Percentiles rank a stretch among this genome's conserved stretches.
Evolutionary conservation across 1,284 basidiomycete species (phyloP).

Genomic region (Grifola frondosa): DNA sequence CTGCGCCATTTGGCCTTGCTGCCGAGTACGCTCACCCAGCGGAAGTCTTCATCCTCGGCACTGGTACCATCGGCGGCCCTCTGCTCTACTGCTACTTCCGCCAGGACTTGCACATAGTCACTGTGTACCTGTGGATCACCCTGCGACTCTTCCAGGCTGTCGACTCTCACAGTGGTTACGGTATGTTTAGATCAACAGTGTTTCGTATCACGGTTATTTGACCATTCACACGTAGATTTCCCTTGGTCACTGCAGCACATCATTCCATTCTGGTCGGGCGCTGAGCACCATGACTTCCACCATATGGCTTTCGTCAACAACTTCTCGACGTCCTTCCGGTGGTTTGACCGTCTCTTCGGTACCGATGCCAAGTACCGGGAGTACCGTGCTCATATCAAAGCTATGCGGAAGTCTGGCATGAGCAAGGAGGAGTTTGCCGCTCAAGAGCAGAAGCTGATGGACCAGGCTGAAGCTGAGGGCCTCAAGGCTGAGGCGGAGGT

Average conservation of each 20-base stretch:
- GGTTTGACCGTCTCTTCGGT: conserved; percentile 86
- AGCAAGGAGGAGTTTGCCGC: conserved; percentile 51
- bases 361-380: conserved; percentile 85
- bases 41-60: conserved; percentile 88
- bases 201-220: too few species aligned
- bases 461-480: conserved; percentile 72
- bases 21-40: conserved; percentile 97
- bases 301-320: conserved; percentile 92
- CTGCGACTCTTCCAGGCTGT: conserved; percentile 97
- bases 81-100: conserved; percentile 81
- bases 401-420: conserved; percentile 49
- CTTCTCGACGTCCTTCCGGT: conserved; percentile 90
- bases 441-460: conserved; percentile 59
- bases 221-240: conserved; percentile 62
- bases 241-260: conserved; percentile 97
- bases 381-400: conserved; percentile 63
- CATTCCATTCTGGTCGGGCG: conserved; percentile 97
- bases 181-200: too few species aligned
- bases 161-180: conserved; percentile 96
- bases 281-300: conserved; percentile 98
- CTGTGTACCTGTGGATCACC: conserved; percentile 93
- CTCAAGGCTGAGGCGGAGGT: conserved; percentile 68
- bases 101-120: conserved; percentile 82
- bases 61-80: conserved; percentile 87
- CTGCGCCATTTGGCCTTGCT: conserved; percentile 94